Conservation (phyloP, 345 rosid species). For the Iberis pinnata region DNA sequence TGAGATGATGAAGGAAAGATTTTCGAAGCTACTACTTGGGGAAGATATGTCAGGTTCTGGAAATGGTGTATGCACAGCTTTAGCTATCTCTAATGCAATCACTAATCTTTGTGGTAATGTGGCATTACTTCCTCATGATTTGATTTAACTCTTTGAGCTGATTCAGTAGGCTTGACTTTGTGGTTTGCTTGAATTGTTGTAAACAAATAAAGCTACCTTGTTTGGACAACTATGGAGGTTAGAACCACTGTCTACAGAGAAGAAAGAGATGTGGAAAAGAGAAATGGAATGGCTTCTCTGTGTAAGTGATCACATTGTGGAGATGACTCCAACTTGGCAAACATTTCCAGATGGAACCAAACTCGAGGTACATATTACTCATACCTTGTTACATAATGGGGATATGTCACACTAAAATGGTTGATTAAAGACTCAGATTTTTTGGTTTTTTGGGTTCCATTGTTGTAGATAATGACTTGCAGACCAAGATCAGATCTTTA, state of each 20-base stretch:
- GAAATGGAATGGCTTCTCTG: conserved; percentile 96
- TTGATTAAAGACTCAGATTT: not conserved
- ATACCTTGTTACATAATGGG: not conserved
- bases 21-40: conserved; percentile 86
- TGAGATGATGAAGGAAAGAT: conserved; percentile 98
- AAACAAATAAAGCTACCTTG: conserved; percentile 52
- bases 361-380: conserved; percentile 61
- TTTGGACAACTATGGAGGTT: conserved; percentile 98
- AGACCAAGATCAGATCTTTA: conserved; percentile 87
- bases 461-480: conserved; percentile 87
- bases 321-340: conserved; percentile 92
- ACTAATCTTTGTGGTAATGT: conserved; percentile 95
- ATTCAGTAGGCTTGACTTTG: conserved; percentile 3
- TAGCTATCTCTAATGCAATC: conserved; percentile 91
- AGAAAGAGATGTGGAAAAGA: conserved; percentile 94
- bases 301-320: conserved; percentile 92
- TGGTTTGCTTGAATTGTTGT: not conserved
- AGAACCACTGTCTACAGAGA: conserved; percentile 70
- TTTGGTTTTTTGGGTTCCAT: not conserved
- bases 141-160: not conserved
- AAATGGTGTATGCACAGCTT: conserved; percentile 86
- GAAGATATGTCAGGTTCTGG: conserved; percentile 99
- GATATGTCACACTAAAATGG: not conserved
- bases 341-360: conserved; percentile 91
- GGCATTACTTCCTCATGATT: not conserved